phyloP scores from a whole-genome alignment of 2,329 filamentous ascomycete genomes.

The Ilyonectria robusta region DNA sequence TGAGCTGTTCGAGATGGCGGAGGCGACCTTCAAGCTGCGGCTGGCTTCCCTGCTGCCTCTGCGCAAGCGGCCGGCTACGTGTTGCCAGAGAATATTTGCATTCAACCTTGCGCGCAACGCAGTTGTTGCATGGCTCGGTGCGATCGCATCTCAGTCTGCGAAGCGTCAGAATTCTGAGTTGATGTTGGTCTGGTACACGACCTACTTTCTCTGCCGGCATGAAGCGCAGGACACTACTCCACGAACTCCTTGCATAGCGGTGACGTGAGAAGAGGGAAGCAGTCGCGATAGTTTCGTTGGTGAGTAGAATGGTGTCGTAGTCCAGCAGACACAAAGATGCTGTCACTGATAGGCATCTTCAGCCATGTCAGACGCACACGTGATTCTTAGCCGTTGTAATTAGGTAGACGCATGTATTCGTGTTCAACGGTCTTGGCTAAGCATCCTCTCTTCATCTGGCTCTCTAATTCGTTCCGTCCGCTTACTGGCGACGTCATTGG shows the following conservation, averaged over 20 bases:
- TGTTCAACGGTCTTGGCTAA: not conserved
- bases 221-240: not conserved
- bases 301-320: not conserved
- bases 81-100: conserved; percentile 35
- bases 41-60: conserved; percentile 14
- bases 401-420: not conserved
- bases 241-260: not conserved
- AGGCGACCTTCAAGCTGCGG: conserved; percentile 35
- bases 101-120: conserved; percentile 33
- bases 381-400: not conserved
- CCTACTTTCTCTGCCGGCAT: conserved; percentile 4
- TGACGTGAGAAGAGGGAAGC: not conserved
- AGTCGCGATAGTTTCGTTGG: too few relatives aligned
- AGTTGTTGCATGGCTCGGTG: conserved; percentile 40
- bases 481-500: not conserved
- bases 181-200: not conserved
- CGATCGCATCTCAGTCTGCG: conserved; percentile 37
- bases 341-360: not conserved
- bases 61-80: conserved; percentile 21
- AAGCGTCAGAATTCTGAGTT: not conserved
- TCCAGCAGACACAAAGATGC: not conserved
- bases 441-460: too few relatives aligned
- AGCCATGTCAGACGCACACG: not conserved
- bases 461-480: not conserved
- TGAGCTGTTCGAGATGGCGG: conserved; percentile 34